phyloP scores from a whole-genome alignment of 306 rosid genomes.

The Phaseolus lunatus region DNA sequence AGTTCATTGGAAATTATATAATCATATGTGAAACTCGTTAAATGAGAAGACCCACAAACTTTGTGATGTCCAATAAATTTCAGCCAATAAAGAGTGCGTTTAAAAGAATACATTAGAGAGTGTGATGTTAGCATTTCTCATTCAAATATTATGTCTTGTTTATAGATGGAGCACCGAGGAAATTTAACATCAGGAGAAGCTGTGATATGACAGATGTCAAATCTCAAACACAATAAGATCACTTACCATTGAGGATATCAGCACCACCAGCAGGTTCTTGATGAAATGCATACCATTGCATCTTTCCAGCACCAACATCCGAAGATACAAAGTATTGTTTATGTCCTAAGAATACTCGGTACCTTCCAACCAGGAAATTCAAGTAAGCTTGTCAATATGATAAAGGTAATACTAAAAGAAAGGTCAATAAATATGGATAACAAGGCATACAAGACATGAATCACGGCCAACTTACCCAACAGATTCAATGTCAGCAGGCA shows the following conservation, averaged over 20 bases:
- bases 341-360: constrained; percentile 98
- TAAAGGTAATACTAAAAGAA: constrained; percentile 12
- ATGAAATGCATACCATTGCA: constrained; percentile 99
- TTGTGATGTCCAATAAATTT: not conserved
- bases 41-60: not conserved
- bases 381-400: constrained; percentile 44
- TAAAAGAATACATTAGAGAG: not conserved
- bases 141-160: constrained; percentile 1
- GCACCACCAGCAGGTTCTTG: constrained; percentile 82
- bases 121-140: not conserved
- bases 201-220: constrained; percentile 26
- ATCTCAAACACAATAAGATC: constrained; percentile 35
- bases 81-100: not conserved
- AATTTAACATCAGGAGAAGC: not conserved
- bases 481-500: constrained; percentile 89
- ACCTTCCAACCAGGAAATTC: constrained; percentile 65
- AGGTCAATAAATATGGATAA: constrained; percentile 13
- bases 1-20: too few species aligned
- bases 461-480: constrained; percentile 73
- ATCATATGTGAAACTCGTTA: not conserved
- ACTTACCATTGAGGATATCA: constrained; percentile 70
- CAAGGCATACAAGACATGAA: constrained; percentile 20
- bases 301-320: constrained; percentile 96
- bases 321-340: constrained; percentile 98
- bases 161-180: not conserved